These are phyloP conservation scores for Aureobasidium sp. DNA, from an alignment of 2,329 filamentous ascomycete genomes.

Conservation along the genomic window DNA sequence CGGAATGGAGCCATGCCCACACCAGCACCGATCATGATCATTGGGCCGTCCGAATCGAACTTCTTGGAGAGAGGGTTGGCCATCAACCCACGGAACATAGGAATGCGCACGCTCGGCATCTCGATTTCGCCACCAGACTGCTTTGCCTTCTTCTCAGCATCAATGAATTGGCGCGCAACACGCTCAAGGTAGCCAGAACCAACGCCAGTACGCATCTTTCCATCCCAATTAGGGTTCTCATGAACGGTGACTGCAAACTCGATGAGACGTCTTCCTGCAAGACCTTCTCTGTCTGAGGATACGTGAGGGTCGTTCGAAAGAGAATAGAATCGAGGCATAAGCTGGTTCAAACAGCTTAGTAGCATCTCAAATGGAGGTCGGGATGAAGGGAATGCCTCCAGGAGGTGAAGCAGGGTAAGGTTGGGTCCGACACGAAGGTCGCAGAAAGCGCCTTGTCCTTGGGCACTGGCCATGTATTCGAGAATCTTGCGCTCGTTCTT, in stretches of 20 bases:
- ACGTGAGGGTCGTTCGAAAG: constrained; percentile 92
- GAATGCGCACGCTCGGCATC: constrained; percentile 62
- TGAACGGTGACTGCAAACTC: constrained; percentile 97
- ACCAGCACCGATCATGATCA: constrained; percentile 94
- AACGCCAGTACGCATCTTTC: constrained; percentile 63
- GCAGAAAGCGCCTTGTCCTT: constrained; percentile 89
- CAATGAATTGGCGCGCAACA: constrained; percentile 65
- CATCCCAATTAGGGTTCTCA: constrained; percentile 72
- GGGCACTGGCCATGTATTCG: constrained; percentile 74
- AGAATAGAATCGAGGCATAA: constrained; percentile 98
- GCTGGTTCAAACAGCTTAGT: constrained; percentile 69
- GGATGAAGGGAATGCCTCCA: constrained; percentile 85
- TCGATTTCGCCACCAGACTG: constrained; percentile 36
- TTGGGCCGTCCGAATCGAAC: constrained; percentile 88
- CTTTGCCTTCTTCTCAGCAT: constrained; percentile 55
- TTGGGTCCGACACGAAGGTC: constrained; percentile 82
- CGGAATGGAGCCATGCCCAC: constrained; percentile 97
- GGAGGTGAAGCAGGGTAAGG: constrained; percentile 75
- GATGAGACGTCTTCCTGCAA: constrained; percentile 69
- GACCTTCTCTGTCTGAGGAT: constrained; percentile 60
- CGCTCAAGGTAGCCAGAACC: constrained; percentile 92
- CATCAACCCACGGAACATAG: constrained; percentile 99
- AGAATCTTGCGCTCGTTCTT: constrained; percentile 84
- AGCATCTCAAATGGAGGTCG: constrained; percentile 80
- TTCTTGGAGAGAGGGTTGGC: constrained; percentile 88